Conservation (phyloP, 768 basidiomycete species). For the Rubroboletus pulcherrimus region DNA sequence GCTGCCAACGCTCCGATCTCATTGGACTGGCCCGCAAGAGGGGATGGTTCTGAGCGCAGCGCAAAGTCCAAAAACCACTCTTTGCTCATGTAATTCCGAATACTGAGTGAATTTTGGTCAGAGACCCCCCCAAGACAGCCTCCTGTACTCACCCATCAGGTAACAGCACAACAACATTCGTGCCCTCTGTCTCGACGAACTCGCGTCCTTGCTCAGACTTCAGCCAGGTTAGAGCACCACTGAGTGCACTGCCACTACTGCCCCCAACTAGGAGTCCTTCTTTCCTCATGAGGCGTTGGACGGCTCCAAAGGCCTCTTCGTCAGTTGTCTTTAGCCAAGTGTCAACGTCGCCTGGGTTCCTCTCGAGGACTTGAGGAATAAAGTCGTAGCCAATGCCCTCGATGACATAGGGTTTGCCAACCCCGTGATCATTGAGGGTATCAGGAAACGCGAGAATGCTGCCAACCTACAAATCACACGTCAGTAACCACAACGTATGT, state of each 20-base stretch:
- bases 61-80: slow-evolving; percentile 83
- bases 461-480: slow-evolving; percentile 55
- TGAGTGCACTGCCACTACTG: slow-evolving; percentile 83
- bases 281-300: slow-evolving; percentile 68
- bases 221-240: slow-evolving; percentile 76
- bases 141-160: slow-evolving; percentile 73
- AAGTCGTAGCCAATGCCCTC: slow-evolving; percentile 99
- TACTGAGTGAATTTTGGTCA: slow-evolving; percentile 39
- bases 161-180: slow-evolving; percentile 85
- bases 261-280: slow-evolving; percentile 94
- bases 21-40: slow-evolving; percentile 26
- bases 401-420: slow-evolving; percentile 61
- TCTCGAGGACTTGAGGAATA: slow-evolving; percentile 80
- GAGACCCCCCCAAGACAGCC: neutral
- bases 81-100: slow-evolving; percentile 94
- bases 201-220: slow-evolving; percentile 61
- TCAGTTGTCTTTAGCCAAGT: slow-evolving; percentile 87
- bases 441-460: slow-evolving; percentile 81
- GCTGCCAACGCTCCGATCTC: neutral
- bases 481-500: neutral
- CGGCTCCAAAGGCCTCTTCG: slow-evolving; percentile 72
- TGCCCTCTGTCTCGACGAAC: slow-evolving; percentile 62
- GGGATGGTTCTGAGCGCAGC: slow-evolving; percentile 50
- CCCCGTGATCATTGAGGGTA: slow-evolving; percentile 47
- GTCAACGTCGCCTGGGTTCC: slow-evolving; percentile 55